phyloP scores from a whole-genome alignment of 2,329 filamentous ascomycete species.

The Trichoderma asperellum region DNA sequence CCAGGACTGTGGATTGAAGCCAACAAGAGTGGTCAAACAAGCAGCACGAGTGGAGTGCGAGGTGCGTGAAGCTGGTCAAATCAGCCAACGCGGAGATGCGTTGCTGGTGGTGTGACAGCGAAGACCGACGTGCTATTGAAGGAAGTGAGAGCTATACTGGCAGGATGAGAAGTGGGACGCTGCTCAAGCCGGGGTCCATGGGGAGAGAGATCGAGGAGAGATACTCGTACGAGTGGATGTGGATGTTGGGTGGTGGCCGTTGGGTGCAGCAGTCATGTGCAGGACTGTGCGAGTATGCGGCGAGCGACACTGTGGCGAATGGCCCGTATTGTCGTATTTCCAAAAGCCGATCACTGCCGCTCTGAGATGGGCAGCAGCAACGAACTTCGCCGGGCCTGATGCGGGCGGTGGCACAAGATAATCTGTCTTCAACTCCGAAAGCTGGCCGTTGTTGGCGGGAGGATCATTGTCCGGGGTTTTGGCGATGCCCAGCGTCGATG shows the following conservation, averaged over 20 bases:
- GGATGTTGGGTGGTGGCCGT: neutral
- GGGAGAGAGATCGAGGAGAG: neutral
- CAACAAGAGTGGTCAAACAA: neutral
- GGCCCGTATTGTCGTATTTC: neutral
- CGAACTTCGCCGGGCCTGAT: constrained; percentile 5
- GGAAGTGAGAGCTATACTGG: constrained; percentile 1
- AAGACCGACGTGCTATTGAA: neutral
- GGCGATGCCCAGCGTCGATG: neutral
- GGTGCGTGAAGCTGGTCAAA: neutral
- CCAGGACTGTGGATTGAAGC: neutral
- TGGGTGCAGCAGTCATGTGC: constrained; percentile 1
- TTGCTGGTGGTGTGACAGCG: constrained; percentile 13
- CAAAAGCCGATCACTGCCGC: constrained; percentile 21
- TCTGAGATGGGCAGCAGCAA: constrained; percentile 11
- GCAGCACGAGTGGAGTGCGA: constrained; percentile 1
- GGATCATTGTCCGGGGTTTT: neutral
- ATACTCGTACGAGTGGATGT: neutral
- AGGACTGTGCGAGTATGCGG: neutral
- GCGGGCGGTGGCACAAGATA: neutral
- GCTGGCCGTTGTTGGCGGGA: neutral
- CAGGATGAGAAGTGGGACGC: constrained; percentile 6
- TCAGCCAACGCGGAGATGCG: constrained; percentile 10
- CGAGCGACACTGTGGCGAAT: neutral
- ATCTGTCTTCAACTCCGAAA: neutral
- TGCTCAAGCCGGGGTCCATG: neutral